Percentiles rank a stretch among this genome's conserved stretches.
Evolutionary conservation across 805 yeast species (phyloP).

Genomic region (Sugiyamaella smithiae): DNA sequence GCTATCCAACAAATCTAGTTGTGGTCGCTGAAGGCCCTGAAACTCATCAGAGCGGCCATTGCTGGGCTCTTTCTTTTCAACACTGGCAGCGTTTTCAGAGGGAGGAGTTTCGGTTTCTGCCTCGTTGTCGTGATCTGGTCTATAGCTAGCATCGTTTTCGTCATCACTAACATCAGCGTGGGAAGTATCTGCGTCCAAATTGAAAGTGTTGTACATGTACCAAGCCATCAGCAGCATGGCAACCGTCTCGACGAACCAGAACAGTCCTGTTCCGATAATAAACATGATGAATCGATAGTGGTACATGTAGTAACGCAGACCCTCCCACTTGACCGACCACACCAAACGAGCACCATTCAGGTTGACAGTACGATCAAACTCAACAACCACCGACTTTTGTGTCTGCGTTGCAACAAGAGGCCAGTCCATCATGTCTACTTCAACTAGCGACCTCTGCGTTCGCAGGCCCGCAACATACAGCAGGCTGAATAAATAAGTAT

Average conservation of each 20-base stretch:
- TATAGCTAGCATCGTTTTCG: background rate
- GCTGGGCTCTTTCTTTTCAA: background rate
- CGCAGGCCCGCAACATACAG: conserved; percentile 29
- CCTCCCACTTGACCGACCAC: conserved; percentile 32
- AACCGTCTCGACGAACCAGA: conserved; percentile 30
- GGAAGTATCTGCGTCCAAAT: background rate
- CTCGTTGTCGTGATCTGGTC: background rate
- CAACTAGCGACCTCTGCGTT: conserved; percentile 27
- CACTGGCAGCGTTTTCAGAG: background rate
- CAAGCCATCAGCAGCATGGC: conserved; percentile 20
- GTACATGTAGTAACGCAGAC: conserved; percentile 33
- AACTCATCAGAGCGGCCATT: background rate
- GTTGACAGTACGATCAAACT: conserved; percentile 28
- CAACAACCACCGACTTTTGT: conserved; percentile 22
- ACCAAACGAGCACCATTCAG: conserved; percentile 24
- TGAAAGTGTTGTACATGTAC: conserved; percentile 6
- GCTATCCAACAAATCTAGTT: conserved; percentile 6
- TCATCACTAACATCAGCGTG: background rate
- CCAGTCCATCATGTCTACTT: conserved; percentile 25
- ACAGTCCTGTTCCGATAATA: conserved; percentile 25
- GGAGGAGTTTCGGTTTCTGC: background rate
- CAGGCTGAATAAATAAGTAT: conserved; percentile 30
- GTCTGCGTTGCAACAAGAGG: conserved; percentile 12
- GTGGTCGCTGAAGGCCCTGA: conserved; percentile 3
- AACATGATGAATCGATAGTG: conserved; percentile 25